Base-by-base conservation (phyloP, 768 basidiomycete species). In the Nevesoporus exiguus region DNA sequence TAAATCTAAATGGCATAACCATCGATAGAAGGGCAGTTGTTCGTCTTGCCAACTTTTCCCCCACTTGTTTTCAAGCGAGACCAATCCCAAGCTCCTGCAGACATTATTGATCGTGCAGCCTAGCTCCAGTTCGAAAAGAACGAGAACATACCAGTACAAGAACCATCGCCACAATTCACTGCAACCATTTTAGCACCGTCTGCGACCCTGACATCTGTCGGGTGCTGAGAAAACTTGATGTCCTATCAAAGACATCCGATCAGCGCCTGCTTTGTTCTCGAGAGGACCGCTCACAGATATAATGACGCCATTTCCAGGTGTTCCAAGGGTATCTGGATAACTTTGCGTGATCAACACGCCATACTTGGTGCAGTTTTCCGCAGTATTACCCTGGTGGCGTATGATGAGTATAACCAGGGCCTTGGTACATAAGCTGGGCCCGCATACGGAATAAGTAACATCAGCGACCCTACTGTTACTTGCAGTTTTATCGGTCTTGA, bases 281-380 rank as follows among this genome's bases (percentile, higher is more conserved):
- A 37, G 36, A 15, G 24, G 15, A 15, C 24, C 15, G 64, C 78
- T 57, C 58, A 85, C 82, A n/a, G 78, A 83, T 59, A 86, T 68
- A 17, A 58, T 67, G 11, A 83, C 80, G 4, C 83, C 84, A 15
- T 65, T 80, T 27, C 83, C 83, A 4, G 85, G 81, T 0, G 72
- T 79, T n/a, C 80, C 79, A 8, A 29, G 27, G 8, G 27, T 5
- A 29, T 4, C 27, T 4, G n/a, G 83, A 62, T 86, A 86, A 61
- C 82, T 85, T 76, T 84, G 63, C 61, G 84, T 81, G 33, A 88
- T 84, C 56, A 88, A 49, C 0, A 87, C 69, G 31, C 85, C 86
- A 52, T 78, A 86, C 31, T 64, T 19, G 0, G 68, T 71, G 10
- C 78, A 71, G 9, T 78, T 78, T 5, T 4, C 8, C 27, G 27